A percentile compares a stretch with the other conserved stretches of the same genome.
Conservation (phyloP, 106 monocot genomes). For the Cymbidium sinense region DNA sequence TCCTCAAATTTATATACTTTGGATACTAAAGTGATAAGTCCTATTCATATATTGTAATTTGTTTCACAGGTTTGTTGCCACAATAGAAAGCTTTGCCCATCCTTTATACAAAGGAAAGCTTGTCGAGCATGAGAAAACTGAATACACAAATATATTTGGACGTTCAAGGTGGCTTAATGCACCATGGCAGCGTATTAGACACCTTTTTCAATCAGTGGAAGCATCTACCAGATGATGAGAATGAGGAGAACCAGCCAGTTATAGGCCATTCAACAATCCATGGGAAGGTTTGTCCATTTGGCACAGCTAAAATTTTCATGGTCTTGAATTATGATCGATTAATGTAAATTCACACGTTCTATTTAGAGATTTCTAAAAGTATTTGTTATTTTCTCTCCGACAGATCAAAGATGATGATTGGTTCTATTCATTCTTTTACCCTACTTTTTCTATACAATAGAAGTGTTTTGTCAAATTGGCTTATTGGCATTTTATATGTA, state of each 20-base stretch:
- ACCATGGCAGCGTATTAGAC: slow-evolving; percentile 64
- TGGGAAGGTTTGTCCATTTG: slow-evolving; percentile 41
- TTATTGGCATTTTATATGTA: background rate
- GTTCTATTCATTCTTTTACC: background rate
- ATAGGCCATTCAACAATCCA: slow-evolving; percentile 64
- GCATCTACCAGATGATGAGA: slow-evolving; percentile 56
- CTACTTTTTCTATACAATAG: background rate
- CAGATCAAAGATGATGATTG: background rate
- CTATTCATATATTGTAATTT: slow-evolving; percentile 4
- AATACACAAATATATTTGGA: slow-evolving; percentile 61
- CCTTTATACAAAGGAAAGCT: slow-evolving; percentile 59
- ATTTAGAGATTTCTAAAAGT: background rate
- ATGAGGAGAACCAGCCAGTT: slow-evolving; percentile 50
- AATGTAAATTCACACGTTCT: background rate
- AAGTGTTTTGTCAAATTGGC: background rate
- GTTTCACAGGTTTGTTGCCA: slow-evolving; percentile 57
- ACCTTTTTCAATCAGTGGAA: slow-evolving; percentile 39
- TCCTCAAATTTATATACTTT: background rate
- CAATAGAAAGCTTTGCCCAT: slow-evolving; percentile 65
- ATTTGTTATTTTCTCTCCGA: background rate
- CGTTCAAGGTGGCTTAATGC: slow-evolving; percentile 78
- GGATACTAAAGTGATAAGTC: background rate
- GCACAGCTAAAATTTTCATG: background rate
- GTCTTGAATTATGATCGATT: background rate
- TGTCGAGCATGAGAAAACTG: slow-evolving; percentile 47